Percentiles rank a stretch among this genome's conserved stretches.
Conservation (phyloP, 257 asterid species). For the Solanum dulcamara region DNA sequence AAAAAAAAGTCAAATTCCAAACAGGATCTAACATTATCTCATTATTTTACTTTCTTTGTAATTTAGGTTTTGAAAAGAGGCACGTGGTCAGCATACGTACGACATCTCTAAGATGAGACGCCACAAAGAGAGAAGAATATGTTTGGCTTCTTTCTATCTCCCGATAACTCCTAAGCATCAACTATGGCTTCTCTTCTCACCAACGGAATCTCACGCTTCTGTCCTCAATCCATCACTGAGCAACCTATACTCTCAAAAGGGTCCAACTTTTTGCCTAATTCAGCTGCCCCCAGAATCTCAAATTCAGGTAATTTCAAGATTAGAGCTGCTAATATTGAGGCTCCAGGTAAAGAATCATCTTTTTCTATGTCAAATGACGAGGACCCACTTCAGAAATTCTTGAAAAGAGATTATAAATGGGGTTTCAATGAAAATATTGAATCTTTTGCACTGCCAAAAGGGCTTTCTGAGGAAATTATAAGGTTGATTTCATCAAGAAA, state of each 20-base stretch:
- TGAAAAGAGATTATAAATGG: constrained; percentile 79
- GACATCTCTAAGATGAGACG: constrained; percentile 10
- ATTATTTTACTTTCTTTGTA: neutral
- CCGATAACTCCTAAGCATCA: neutral
- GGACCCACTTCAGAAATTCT: constrained; percentile 59
- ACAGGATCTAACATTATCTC: neutral
- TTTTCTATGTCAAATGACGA: constrained; percentile 30
- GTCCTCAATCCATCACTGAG: constrained; percentile 39
- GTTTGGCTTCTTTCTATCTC: neutral
- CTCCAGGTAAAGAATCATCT: constrained; percentile 39
- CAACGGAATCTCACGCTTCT: constrained; percentile 47
- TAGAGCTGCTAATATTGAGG: constrained; percentile 54
- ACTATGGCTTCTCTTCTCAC: constrained; percentile 70
- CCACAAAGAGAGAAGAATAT: constrained; percentile 7
- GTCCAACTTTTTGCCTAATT: constrained; percentile 5
- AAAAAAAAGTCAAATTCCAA: too few relatives aligned
- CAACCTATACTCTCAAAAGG: constrained; percentile 15
- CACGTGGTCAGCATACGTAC: constrained; percentile 47
- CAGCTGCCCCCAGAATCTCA: constrained; percentile 22
- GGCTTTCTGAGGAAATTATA: constrained; percentile 66
- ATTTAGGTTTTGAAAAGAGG: neutral
- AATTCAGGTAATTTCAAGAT: constrained; percentile 36
- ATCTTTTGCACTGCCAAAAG: constrained; percentile 78
- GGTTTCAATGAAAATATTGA: constrained; percentile 82
- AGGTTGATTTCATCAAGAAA: constrained; percentile 72